Base-by-base conservation (phyloP, 2,329 filamentous ascomycete species). In the Penicillium sp. region DNA sequence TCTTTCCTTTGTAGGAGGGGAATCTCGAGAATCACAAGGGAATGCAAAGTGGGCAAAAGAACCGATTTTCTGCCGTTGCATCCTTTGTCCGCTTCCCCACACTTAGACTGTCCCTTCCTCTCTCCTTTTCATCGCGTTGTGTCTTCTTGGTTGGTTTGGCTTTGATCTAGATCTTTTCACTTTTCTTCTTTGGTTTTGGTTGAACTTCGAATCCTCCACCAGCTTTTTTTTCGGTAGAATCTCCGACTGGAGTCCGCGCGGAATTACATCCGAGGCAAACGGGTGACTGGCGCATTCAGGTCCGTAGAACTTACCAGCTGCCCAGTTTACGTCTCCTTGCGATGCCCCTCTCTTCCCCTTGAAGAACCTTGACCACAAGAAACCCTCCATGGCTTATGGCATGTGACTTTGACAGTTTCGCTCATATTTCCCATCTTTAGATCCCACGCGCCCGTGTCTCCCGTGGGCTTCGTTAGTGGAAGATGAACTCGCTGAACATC, bases 401-500 rank as follows among this genome's bases (percentile, higher is more conserved):
- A 55, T 53, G 53, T 57, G 55, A 44, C 9, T 62, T 62, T 62
- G 57, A 61, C 59, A 13, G 55, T 60, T 49, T 60, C 43, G 57
- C 64, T 65, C 55, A 66, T 52, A 54, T 43, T 49, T 26, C 16
- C 25, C 57, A 54, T 60, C 51, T 33, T 52, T 66, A 75, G 72
- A 75, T 64, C 69, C 59, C 48, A 68, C 69, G 72, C 67, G 71
- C 69, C 69, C 65, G 65, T 64, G 68, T 68, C 66, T 72, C 76
- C 73, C 72, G 82, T 82, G 80, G 77, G 79, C 73, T 70, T 65
- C 66, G 69, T 72, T 76, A 23, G 39, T 42, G 77, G 81, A 90
- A 84, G 79, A 97, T 97, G 93, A 97, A 97, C 87, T 96, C 93
- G 70, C 83, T 96, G 81, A 96, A 95, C 80, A 91, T 96, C 76